A percentile compares a stretch with the other conserved stretches of the same genome.
These are phyloP conservation scores for Aspergillus hiratsukae DNA, from an alignment of 2,329 filamentous ascomycete species.

Conservation along the genomic window DNA sequence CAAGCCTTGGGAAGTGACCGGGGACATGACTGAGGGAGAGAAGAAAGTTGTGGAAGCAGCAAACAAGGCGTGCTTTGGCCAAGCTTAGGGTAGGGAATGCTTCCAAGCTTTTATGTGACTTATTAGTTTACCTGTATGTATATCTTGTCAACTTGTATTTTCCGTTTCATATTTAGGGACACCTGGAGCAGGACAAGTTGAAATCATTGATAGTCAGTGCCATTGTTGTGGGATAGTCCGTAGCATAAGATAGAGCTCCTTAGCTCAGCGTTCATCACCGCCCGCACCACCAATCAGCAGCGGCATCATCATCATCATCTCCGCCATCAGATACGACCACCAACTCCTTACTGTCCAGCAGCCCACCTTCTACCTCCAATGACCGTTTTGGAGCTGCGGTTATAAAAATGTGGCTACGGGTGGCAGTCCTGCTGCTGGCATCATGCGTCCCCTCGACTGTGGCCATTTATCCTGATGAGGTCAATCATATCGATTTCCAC, in stretches of 20 bases:
- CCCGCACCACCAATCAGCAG: constrained; percentile 12
- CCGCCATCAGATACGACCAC: neutral
- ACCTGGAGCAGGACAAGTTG: neutral
- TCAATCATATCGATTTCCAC: constrained; percentile 88
- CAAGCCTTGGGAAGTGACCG: constrained; percentile 46
- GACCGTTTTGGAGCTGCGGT: constrained; percentile 23
- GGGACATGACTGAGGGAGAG: constrained; percentile 48
- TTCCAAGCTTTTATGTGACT: neutral
- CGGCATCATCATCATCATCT: constrained; percentile 1
- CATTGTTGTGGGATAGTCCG: neutral
- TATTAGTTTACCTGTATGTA: neutral
- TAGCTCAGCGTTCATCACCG: constrained; percentile 13
- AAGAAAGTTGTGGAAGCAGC: constrained; percentile 48
- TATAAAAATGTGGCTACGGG: constrained; percentile 39
- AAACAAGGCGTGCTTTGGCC: constrained; percentile 51
- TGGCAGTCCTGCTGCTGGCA: constrained; percentile 35
- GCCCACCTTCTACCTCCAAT: constrained; percentile 25
- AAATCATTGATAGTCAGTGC: neutral
- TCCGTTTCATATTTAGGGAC: neutral
- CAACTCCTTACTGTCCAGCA: constrained; percentile 11
- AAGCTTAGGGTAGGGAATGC: neutral
- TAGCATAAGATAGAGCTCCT: neutral
- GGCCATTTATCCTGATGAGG: constrained; percentile 85
- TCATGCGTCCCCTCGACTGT: constrained; percentile 48
- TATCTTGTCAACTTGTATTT: no score